Evolutionary conservation across 2,329 filamentous ascomycete genomes (phyloP).

Genomic region (Fusarium lateritium): DNA sequence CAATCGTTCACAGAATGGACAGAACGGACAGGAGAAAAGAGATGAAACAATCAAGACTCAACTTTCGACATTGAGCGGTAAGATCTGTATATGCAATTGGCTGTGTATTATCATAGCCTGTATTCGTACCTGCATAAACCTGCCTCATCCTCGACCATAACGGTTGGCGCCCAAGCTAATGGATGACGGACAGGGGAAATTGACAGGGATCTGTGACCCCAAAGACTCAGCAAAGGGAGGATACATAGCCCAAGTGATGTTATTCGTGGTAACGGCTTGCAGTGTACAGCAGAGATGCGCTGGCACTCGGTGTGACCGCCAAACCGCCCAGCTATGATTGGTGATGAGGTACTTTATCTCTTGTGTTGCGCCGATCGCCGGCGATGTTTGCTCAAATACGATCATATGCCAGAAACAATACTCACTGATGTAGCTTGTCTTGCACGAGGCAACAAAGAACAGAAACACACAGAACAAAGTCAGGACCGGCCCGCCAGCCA

Average conservation of each 20-base stretch:
- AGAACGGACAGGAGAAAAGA: neutral
- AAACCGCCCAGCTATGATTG: slow-evolving; percentile 4
- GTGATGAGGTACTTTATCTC: slow-evolving; percentile 14
- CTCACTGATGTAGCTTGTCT: slow-evolving; percentile 24
- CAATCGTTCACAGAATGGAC: neutral
- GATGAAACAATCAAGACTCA: slow-evolving; percentile 26
- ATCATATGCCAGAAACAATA: slow-evolving; percentile 1
- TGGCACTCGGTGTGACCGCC: slow-evolving; percentile 30
- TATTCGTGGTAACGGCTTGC: slow-evolving; percentile 14
- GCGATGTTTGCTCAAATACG: slow-evolving; percentile 19
- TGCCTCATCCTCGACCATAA: slow-evolving; percentile 7
- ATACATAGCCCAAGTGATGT: neutral
- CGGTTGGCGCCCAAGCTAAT: slow-evolving; percentile 24
- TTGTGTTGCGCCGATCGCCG: slow-evolving; percentile 8
- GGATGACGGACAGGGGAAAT: slow-evolving; percentile 19
- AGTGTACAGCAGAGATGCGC: slow-evolving; percentile 35
- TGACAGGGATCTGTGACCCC: slow-evolving; percentile 13
- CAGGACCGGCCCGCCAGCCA: slow-evolving; percentile 24
- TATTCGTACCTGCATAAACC: slow-evolving; percentile 36
- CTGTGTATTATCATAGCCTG: neutral
- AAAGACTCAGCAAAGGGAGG: neutral
- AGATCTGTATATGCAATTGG: slow-evolving; percentile 2
- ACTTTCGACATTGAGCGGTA: neutral
- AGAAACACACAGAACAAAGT: slow-evolving; percentile 20
- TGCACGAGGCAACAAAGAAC: slow-evolving; percentile 15